Base-by-base conservation (phyloP, 2,329 filamentous ascomycete species). In the Aspergillus brunneoviolaceus region DNA sequence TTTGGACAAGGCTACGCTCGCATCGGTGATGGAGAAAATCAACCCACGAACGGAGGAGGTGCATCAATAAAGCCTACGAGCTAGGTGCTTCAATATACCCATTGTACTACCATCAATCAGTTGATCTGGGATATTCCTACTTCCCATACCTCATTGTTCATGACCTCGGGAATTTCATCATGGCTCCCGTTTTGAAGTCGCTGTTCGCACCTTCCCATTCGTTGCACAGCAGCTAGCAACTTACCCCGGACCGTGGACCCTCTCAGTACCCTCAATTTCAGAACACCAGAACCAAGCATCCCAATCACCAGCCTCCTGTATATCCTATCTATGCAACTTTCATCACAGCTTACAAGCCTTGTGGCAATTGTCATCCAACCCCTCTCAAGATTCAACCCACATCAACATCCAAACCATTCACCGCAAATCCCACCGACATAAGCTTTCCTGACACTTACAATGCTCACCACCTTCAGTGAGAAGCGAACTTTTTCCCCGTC, bases 1-100 rank as follows among this genome's bases (percentile, higher is more conserved):
- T 6, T 54, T 78, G 51, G 77, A 79, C 48, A 65, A 70, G 33
- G 61, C 67, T 31, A 70, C 70, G 5, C 56, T 77, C 42, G 59
- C 52, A 14, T 72, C 71, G 3, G 64, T 77, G 49, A 79, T 75
- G 60, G 70, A 76, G 60, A 74, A 70, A 59, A 74, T 78, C 49
- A 66, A 72, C 53, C 69, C 70, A 27, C 69, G 65, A 48, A 65
- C 63, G 57, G 66, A 70, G 54, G 63, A 64, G 49, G 60, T 65
- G 57, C 64, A 62, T 68, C 65, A 67, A 59, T 65, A 65, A 61
- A 45, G 7, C 27, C 27, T 45, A 12, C 33, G 11, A 35, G 11
- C 33, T 45, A 19, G 16, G 16, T 16, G 39, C 14, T 19, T 53
- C 49, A 9, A 25, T 48, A 48, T 51, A 55, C 53, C 45, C 53